A percentile compares a stretch with the other conserved stretches of the same genome.
Evolutionary conservation across 2,329 filamentous ascomycete genomes (phyloP).

Genomic region (Penicillium sp.): DNA sequence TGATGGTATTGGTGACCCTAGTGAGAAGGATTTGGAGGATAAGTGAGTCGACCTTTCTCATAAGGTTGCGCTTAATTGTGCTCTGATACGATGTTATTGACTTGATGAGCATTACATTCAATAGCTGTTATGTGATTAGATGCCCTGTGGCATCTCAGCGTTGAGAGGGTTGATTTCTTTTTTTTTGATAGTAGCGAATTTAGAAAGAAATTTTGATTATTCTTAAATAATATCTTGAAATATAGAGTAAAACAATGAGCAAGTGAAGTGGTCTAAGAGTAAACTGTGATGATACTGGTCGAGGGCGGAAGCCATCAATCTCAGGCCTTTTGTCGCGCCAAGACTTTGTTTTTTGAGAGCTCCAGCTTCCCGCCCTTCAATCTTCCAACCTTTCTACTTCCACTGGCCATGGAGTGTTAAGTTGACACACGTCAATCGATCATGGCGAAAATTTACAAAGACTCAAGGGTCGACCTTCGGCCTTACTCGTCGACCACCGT

Average conservation of each 20-base stretch:
- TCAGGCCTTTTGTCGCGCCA: constrained; percentile 24
- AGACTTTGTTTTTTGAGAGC: constrained; percentile 39
- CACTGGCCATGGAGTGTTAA: constrained; percentile 35
- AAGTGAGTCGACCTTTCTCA: constrained; percentile 46
- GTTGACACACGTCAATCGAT: constrained; percentile 26
- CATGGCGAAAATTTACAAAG: constrained; percentile 77
- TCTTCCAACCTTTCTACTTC: constrained; percentile 18
- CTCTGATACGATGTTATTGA: constrained; percentile 27
- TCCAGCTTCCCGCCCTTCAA: constrained; percentile 32
- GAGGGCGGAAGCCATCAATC: background rate
- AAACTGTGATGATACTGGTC: too few species aligned
- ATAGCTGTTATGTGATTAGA: constrained; percentile 6
- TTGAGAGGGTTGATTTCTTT: background rate
- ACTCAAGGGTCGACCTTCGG: constrained; percentile 81
- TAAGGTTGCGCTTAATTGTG: background rate
- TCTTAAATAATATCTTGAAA: background rate
- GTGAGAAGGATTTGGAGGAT: constrained; percentile 92
- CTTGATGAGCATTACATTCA: constrained; percentile 16
- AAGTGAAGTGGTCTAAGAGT: background rate
- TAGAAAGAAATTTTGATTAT: background rate
- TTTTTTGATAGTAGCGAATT: background rate
- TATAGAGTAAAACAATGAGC: background rate
- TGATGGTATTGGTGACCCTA: constrained; percentile 93
- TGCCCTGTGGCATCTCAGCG: background rate
- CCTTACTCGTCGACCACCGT: constrained; percentile 65